Evolutionary conservation across 2,329 filamentous ascomycete species (phyloP).

Genomic region (Nothophaeocryptopus gaeumannii): DNA sequence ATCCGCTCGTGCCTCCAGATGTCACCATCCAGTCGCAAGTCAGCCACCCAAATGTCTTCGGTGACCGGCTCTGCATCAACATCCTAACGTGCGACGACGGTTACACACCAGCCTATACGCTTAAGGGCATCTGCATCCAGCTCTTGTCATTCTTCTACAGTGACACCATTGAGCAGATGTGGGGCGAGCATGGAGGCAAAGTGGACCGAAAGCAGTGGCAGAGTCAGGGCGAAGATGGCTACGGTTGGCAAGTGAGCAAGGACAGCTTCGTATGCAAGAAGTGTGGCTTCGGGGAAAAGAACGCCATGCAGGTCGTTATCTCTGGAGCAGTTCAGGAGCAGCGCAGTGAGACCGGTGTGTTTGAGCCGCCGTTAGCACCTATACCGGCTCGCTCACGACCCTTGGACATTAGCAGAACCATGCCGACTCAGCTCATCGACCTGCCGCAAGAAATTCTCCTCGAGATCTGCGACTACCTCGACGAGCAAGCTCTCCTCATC

Average conservation of each 20-base stretch:
- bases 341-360: background rate
- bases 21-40: conserved; percentile 21
- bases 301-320: background rate
- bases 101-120: conserved; percentile 26
- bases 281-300: conserved; percentile 12
- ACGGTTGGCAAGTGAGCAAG: background rate
- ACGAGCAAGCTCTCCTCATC: conserved; percentile 18
- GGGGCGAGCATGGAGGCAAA: conserved; percentile 16
- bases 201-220: conserved; percentile 19
- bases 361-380: too few species aligned
- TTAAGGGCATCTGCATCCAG: conserved; percentile 28
- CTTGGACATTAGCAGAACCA: background rate
- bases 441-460: conserved; percentile 22
- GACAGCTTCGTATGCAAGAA: conserved; percentile 9
- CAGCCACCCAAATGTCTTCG: conserved; percentile 24
- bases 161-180: conserved; percentile 25
- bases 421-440: conserved; percentile 4
- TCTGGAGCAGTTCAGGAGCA: background rate
- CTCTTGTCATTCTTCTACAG: conserved; percentile 25
- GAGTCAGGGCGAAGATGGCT: conserved; percentile 4
- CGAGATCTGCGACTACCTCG: conserved; percentile 19
- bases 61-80: conserved; percentile 24
- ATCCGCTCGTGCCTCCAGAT: conserved; percentile 18
- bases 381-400: too few species aligned
- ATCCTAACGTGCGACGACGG: conserved; percentile 18